Conservation (phyloP, 768 basidiomycete genomes). For the Xanthoconium purpureum region DNA sequence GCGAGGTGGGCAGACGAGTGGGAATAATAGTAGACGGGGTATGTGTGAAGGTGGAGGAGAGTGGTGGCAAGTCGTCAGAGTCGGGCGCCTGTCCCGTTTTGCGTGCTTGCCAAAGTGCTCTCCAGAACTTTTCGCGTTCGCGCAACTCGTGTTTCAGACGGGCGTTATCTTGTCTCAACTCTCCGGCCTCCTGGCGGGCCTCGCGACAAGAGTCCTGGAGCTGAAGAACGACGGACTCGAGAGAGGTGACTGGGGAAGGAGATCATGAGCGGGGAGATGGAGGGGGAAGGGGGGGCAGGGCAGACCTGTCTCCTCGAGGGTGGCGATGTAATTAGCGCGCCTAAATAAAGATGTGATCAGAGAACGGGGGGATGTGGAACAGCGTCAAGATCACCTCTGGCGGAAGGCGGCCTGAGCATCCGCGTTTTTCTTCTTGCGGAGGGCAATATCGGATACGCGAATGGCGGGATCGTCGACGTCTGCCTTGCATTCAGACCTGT, state of each 20-base stretch:
- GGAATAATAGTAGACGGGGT: conserved; percentile 31
- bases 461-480: conserved; percentile 35
- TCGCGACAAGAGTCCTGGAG: conserved; percentile 80
- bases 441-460: conserved; percentile 62
- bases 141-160: conserved; percentile 61
- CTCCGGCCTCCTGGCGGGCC: conserved; percentile 56
- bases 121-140: conserved; percentile 75
- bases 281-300: conserved; percentile 8
- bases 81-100: conserved; percentile 54
- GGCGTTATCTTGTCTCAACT: conserved; percentile 62
- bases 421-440: conserved; percentile 86
- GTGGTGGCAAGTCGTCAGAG: conserved; percentile 49
- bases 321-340: conserved; percentile 83
- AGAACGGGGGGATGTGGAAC: conserved; percentile 2
- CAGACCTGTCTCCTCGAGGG: conserved; percentile 76
- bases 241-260: conserved; percentile 59
- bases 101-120: conserved; percentile 62
- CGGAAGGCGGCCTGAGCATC: conserved; percentile 87
- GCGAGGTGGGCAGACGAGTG: conserved; percentile 40
- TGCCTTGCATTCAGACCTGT: conserved; percentile 35
- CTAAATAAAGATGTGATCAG: conserved; percentile 27
- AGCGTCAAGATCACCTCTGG: conserved; percentile 40
- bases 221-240: conserved; percentile 81
- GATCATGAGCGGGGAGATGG: conserved; percentile 14
- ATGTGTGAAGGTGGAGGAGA: conserved; percentile 44